Percentiles rank a stretch among this genome's conserved stretches.
Evolutionary conservation across 371 early-diverging fungal species (phyloP).

Genomic region (Rhizomucor miehei): DNA sequence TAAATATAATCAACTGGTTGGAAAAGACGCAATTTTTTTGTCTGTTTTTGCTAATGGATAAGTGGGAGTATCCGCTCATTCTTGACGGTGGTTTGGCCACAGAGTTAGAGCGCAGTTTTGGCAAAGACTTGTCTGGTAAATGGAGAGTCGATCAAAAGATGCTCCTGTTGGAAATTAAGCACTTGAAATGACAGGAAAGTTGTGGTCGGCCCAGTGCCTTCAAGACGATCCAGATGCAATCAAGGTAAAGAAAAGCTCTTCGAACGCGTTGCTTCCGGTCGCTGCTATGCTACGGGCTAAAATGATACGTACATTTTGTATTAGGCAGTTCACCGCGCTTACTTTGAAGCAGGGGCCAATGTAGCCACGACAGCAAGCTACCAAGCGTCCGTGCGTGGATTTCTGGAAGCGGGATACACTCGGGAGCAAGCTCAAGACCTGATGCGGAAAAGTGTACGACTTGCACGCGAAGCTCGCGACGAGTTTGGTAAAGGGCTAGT

Average conservation of each 20-base stretch:
- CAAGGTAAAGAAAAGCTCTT: conserved; percentile 19
- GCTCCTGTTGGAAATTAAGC: background rate
- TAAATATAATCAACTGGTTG: background rate
- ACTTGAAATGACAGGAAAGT: conserved; percentile 19
- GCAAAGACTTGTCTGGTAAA: conserved; percentile 39
- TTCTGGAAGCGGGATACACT: conserved; percentile 29
- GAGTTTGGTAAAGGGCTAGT: conserved; percentile 27
- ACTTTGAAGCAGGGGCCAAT: conserved; percentile 51
- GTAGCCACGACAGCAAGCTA: conserved; percentile 49
- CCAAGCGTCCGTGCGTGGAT: conserved; percentile 43
- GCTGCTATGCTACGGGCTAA: background rate
- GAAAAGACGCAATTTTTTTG: no score
- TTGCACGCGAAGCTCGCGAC: conserved; percentile 43
- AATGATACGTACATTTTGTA: no score
- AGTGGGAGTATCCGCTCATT: conserved; percentile 26
- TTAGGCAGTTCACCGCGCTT: conserved; percentile 40
- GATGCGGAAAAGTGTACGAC: conserved; percentile 35
- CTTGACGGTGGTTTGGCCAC: conserved; percentile 57
- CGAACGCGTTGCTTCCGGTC: background rate
- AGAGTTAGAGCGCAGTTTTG: conserved; percentile 34
- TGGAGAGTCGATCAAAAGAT: background rate
- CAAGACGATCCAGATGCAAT: conserved; percentile 45
- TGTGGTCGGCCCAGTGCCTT: conserved; percentile 51
- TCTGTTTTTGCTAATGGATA: no score
- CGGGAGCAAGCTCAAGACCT: conserved; percentile 22